Conservation (phyloP, 1,284 basidiomycete genomes). For the Sphagnurus paluster region DNA sequence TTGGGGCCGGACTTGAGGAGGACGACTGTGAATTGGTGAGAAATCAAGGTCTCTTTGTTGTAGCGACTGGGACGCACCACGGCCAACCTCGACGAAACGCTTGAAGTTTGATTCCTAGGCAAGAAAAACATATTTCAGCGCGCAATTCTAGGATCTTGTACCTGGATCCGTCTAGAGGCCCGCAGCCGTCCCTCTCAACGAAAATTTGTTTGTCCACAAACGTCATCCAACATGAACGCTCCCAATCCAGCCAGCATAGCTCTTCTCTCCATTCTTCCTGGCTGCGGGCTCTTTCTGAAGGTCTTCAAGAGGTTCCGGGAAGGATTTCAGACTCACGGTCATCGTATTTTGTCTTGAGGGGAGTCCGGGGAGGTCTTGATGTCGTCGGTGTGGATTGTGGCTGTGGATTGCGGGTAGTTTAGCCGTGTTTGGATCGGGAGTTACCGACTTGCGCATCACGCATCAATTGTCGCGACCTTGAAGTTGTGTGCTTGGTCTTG, state of each 20-base stretch:
- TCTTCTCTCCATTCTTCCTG: conserved; percentile 16
- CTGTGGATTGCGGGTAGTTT: conserved; percentile 18
- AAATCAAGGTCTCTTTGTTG: conserved; percentile 4
- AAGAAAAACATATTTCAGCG: conserved; percentile 5
- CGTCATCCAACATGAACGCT: conserved; percentile 27
- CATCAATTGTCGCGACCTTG: too few species aligned
- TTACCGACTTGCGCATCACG: conserved; percentile 6
- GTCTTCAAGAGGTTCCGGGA: conserved; percentile 7
- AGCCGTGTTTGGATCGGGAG: conserved; percentile 18
- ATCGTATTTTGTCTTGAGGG: conserved; percentile 27
- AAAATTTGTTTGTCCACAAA: conserved; percentile 12
- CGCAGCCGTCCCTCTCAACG: conserved; percentile 10
- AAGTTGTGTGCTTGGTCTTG: too few species aligned
- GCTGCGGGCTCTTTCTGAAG: conserved; percentile 8
- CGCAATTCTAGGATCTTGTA: not conserved
- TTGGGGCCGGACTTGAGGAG: conserved; percentile 90
- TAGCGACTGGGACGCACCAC: conserved; percentile 50
- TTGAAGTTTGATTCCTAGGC: conserved; percentile 82
- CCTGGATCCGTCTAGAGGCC: conserved; percentile 3
- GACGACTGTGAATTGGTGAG: conserved; percentile 61
- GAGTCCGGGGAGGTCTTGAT: conserved; percentile 19
- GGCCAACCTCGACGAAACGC: conserved; percentile 98
- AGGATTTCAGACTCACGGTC: conserved; percentile 22
- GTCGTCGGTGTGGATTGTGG: conserved; percentile 18
- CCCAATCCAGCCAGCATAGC: conserved; percentile 27